Conservation (phyloP, 108 stramenopile species). For the Cylindrotheca closterium region DNA sequence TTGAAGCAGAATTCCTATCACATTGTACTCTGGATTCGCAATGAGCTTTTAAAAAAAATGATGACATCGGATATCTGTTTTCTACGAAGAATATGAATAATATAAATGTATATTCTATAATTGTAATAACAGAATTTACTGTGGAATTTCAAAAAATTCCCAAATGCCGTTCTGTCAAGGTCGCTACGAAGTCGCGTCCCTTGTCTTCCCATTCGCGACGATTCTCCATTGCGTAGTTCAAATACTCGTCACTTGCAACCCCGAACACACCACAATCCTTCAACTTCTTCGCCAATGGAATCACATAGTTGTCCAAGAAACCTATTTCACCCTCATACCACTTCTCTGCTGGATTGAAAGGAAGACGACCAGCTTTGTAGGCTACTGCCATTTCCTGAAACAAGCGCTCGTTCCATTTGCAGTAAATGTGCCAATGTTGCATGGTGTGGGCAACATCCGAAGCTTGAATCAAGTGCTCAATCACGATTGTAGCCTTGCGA, state of each 20-base stretch:
- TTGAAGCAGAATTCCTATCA: no score
- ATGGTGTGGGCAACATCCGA: conserved; percentile 56
- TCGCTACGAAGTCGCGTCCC: conserved; percentile 1
- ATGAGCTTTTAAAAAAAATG: no score
- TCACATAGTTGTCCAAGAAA: conserved; percentile 43
- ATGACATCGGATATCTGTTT: no score
- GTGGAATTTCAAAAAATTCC: no score
- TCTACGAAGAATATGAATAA: no score
- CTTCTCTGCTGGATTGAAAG: conserved; percentile 8
- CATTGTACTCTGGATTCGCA: no score
- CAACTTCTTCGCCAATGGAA: conserved; percentile 40
- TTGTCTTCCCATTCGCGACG: conserved; percentile 5
- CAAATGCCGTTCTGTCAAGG: no score
- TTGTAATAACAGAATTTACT: no score
- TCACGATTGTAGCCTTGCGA: conserved; percentile 28
- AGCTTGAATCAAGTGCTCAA: conserved; percentile 56
- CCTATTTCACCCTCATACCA: conserved; percentile 40
- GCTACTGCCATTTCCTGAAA: conserved; percentile 35
- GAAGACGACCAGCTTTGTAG: conserved; percentile 20
- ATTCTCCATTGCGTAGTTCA: conserved; percentile 11
- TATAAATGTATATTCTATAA: no score
- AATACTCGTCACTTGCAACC: conserved; percentile 12
- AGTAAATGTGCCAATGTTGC: conserved; percentile 54
- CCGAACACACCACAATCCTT: conserved; percentile 42
- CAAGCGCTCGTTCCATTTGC: conserved; percentile 48